A percentile compares a stretch with the other conserved stretches of the same genome.
Evolutionary conservation across 2,329 filamentous ascomycete genomes (phyloP).

Genomic region (Aureobasidium zeae): DNA sequence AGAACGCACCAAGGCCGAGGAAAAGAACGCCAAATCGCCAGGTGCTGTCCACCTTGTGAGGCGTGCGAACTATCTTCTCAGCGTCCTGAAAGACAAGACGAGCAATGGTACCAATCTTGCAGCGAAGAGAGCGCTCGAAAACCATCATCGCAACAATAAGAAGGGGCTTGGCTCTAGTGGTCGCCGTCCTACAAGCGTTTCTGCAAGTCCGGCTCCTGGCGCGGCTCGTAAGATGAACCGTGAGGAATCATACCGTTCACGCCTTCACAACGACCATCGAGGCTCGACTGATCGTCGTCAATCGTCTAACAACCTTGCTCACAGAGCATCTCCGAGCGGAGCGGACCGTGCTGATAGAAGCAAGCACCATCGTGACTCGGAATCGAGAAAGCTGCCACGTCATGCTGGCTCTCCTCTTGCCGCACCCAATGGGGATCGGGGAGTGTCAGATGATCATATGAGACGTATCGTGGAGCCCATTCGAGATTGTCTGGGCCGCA

Average conservation of each 20-base stretch:
- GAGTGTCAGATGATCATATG: constrained; percentile 42
- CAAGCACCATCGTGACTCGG: constrained; percentile 44
- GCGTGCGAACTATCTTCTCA: constrained; percentile 86
- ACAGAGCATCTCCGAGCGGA: constrained; percentile 32
- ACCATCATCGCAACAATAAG: constrained; percentile 92
- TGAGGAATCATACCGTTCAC: constrained; percentile 30
- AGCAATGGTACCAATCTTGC: constrained; percentile 53
- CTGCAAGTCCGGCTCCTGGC: constrained; percentile 60
- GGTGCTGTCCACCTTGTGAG: constrained; percentile 96
- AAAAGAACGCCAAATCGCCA: constrained; percentile 71
- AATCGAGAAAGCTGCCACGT: constrained; percentile 38
- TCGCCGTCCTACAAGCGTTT: constrained; percentile 51
- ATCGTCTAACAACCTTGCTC: constrained; percentile 22
- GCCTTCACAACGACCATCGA: constrained; percentile 29
- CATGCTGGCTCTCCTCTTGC: constrained; percentile 29
- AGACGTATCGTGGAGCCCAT: constrained; percentile 50
- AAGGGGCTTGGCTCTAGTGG: constrained; percentile 55
- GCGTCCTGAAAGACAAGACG: constrained; percentile 83
- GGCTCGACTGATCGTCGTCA: constrained; percentile 24
- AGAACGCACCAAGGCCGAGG: constrained; percentile 67
- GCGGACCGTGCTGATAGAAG: constrained; percentile 43
- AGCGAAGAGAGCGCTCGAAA: constrained; percentile 73
- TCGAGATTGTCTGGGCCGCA: constrained; percentile 49
- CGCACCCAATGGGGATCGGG: constrained; percentile 30
- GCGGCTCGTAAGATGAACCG: constrained; percentile 30